phyloP scores from a whole-genome alignment of 257 asterid species.

The Solanum piurae region DNA sequence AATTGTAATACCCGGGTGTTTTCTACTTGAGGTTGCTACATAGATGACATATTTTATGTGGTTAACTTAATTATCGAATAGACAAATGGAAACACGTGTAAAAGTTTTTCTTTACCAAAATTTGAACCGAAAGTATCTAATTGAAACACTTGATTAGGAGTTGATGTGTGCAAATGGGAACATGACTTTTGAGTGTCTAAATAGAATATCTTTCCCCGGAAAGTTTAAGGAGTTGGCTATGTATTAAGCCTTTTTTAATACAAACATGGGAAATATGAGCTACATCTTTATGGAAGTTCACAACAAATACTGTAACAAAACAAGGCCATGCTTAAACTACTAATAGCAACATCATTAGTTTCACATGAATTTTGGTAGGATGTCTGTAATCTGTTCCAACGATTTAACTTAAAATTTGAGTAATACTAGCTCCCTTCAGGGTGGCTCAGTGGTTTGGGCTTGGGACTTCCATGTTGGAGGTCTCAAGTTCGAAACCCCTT shows the following conservation, averaged over 20 bases:
- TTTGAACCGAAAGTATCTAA: neutral
- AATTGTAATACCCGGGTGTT: neutral
- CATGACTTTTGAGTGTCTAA: neutral
- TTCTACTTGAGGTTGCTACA: neutral
- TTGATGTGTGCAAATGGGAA: neutral
- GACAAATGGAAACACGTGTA: neutral
- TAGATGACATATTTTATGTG: neutral
- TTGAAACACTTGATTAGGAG: neutral
- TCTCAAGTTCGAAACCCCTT: no score
- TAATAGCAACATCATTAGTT: neutral
- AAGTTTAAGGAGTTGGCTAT: neutral
- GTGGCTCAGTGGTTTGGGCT: no score
- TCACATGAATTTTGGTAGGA: neutral
- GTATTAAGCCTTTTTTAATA: neutral
- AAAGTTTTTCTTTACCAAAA: neutral
- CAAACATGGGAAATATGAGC: neutral
- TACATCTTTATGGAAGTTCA: neutral
- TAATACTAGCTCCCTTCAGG: neutral
- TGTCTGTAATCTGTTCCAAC: neutral
- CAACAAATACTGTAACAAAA: neutral
- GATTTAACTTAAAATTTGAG: neutral
- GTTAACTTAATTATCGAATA: neutral
- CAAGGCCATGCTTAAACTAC: neutral
- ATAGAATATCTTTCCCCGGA: neutral
- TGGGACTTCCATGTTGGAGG: no score